phyloP scores from a whole-genome alignment of 2,329 filamentous ascomycete species.

The Xenosphaeropsis pyriputrescens region DNA sequence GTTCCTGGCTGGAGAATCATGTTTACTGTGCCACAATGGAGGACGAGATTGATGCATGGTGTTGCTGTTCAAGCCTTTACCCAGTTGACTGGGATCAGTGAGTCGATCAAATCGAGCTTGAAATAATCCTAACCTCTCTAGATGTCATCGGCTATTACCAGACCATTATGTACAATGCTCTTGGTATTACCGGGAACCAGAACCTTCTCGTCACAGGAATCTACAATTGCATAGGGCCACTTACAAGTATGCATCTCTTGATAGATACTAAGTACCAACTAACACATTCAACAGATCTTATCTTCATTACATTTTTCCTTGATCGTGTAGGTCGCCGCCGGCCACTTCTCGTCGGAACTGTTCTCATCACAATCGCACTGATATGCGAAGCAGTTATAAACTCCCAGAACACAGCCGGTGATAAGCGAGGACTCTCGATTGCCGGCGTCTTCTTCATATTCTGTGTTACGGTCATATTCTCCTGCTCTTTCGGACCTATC shows the following conservation, averaged over 20 bases:
- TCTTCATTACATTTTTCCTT: slow-evolving; percentile 43
- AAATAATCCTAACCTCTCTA: neutral
- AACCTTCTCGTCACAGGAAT: slow-evolving; percentile 41
- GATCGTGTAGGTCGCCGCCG: slow-evolving; percentile 35
- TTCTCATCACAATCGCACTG: slow-evolving; percentile 38
- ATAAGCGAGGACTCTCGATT: slow-evolving; percentile 32
- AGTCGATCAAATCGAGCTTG: neutral
- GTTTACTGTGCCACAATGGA: slow-evolving; percentile 41
- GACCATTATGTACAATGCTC: slow-evolving; percentile 39
- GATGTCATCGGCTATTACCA: slow-evolving; percentile 50
- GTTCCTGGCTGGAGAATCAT: slow-evolving; percentile 38
- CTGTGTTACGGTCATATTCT: slow-evolving; percentile 42
- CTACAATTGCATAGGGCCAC: slow-evolving; percentile 42
- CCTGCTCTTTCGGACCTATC: slow-evolving; percentile 41
- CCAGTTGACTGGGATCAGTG: slow-evolving; percentile 44
- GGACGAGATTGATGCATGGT: slow-evolving; percentile 46
- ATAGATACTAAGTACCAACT: neutral
- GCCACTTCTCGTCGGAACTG: slow-evolving; percentile 36
- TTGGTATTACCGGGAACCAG: slow-evolving; percentile 38
- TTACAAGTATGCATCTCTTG: slow-evolving; percentile 15
- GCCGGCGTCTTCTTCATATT: slow-evolving; percentile 54
- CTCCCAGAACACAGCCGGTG: slow-evolving; percentile 28
- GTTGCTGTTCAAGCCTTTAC: slow-evolving; percentile 49
- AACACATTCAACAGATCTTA: slow-evolving; percentile 24
- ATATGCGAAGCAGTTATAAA: slow-evolving; percentile 45